Conservation (phyloP, 345 rosid genomes). For the Rhizophora mangle region DNA sequence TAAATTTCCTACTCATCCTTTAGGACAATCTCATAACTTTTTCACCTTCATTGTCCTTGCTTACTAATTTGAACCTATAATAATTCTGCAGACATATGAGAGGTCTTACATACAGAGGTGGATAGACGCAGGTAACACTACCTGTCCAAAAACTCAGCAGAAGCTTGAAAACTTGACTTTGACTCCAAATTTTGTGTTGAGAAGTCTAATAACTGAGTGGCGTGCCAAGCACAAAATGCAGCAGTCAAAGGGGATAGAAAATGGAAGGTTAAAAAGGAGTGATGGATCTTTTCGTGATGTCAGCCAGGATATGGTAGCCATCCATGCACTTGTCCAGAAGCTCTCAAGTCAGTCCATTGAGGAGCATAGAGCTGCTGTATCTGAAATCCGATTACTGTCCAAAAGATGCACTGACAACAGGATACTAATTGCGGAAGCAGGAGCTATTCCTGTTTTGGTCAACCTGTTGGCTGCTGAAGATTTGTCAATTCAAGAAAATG, state of each 20-base stretch:
- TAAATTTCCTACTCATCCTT: neutral
- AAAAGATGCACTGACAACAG: slow-evolving; percentile 87
- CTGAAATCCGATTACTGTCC: slow-evolving; percentile 72
- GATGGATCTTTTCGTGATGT: slow-evolving; percentile 69
- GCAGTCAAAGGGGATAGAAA: slow-evolving; percentile 55
- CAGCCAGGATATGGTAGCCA: slow-evolving; percentile 58
- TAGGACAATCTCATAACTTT: neutral
- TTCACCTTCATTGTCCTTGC: neutral
- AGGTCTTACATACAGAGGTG: slow-evolving; percentile 93
- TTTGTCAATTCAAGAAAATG: slow-evolving; percentile 56
- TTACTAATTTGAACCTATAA: slow-evolving; percentile 10
- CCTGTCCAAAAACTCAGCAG: slow-evolving; percentile 97
- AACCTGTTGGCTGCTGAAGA: slow-evolving; percentile 63
- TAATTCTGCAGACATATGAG: slow-evolving; percentile 79
- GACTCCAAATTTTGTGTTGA: slow-evolving; percentile 83
- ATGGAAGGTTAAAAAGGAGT: slow-evolving; percentile 55
- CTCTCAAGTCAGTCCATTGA: slow-evolving; percentile 56
- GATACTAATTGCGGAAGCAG: slow-evolving; percentile 75
- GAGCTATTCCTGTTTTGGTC: slow-evolving; percentile 78
- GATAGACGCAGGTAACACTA: slow-evolving; percentile 81
- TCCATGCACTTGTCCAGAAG: slow-evolving; percentile 60
- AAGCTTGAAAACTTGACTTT: slow-evolving; percentile 72
- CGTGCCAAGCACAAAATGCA: slow-evolving; percentile 66
- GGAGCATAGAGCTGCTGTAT: slow-evolving; percentile 59
- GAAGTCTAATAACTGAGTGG: slow-evolving; percentile 85